These are phyloP conservation scores for Zanthoxylum bungeanum DNA, from an alignment of 345 rosid genomes.

Conservation along the genomic window DNA sequence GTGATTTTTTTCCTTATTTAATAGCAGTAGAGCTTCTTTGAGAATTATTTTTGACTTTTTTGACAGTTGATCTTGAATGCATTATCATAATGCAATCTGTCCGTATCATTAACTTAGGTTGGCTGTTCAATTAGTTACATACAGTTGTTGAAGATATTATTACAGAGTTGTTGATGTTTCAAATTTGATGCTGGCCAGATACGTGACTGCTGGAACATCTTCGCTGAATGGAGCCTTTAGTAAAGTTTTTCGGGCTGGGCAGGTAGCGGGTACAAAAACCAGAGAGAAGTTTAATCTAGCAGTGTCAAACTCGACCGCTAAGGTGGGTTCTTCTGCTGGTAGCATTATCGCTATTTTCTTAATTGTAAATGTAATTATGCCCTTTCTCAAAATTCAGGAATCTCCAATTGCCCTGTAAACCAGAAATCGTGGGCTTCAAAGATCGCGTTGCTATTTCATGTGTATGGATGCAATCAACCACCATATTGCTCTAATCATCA, in stretches of 20 bases:
- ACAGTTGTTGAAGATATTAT: neutral
- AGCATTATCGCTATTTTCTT: conserved; percentile 5
- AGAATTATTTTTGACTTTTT: too few species aligned
- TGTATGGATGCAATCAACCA: neutral
- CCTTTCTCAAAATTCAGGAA: conserved; percentile 46
- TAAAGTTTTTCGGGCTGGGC: conserved; percentile 89
- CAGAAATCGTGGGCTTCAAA: conserved; percentile 5
- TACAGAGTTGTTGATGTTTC: neutral
- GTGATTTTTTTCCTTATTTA: neutral
- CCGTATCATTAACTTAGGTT: too few species aligned
- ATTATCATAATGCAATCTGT: too few species aligned
- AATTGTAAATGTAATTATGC: neutral
- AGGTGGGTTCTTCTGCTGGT: conserved; percentile 40
- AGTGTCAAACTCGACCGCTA: conserved; percentile 74
- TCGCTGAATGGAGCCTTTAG: conserved; percentile 91
- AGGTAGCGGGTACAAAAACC: conserved; percentile 83
- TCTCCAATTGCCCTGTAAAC: conserved; percentile 70
- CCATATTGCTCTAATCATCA: conserved; percentile 17
- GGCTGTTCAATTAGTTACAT: neutral
- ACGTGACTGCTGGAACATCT: conserved; percentile 78
- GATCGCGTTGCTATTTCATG: too few species aligned
- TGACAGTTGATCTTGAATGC: too few species aligned
- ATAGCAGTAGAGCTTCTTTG: too few species aligned
- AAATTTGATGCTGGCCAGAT: conserved; percentile 37
- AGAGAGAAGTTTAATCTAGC: conserved; percentile 80